Conservation (phyloP, 768 basidiomycete genomes). For the Daedalea quercina region DNA sequence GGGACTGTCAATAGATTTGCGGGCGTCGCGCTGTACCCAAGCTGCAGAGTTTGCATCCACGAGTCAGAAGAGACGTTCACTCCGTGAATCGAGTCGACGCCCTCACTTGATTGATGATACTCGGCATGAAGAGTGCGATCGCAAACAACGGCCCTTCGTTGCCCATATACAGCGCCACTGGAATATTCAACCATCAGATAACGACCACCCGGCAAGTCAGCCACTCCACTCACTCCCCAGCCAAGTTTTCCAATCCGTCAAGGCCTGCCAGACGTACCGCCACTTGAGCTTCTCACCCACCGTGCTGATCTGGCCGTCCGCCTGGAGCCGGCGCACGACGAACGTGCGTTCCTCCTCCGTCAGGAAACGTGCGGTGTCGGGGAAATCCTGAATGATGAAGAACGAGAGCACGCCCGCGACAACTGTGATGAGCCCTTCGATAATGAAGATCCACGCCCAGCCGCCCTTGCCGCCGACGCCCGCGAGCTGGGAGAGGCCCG, state of each 20-base stretch:
- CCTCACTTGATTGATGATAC: constrained; percentile 61
- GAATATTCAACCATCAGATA: not conserved
- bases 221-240: constrained; percentile 27
- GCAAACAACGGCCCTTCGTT: constrained; percentile 66
- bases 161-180: constrained; percentile 52
- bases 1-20: constrained; percentile 77
- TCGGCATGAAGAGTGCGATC: constrained; percentile 72
- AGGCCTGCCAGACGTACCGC: constrained; percentile 52
- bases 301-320: constrained; percentile 65
- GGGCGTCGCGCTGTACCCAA: constrained; percentile 59
- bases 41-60: not conserved
- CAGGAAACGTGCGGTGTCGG: constrained; percentile 73
- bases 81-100: not conserved
- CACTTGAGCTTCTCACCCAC: constrained; percentile 54
- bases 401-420: constrained; percentile 60
- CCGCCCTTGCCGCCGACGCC: constrained; percentile 61
- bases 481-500: constrained; percentile 64
- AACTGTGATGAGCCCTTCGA: constrained; percentile 64
- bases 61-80: not conserved
- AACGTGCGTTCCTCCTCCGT: constrained; percentile 63
- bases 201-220: not conserved
- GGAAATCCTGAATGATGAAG: constrained; percentile 80
- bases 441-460: constrained; percentile 72
- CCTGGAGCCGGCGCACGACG: constrained; percentile 57
- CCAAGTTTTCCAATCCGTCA: constrained; percentile 72